Evolutionary conservation across 345 rosid species (phyloP), one percentile per base, ranked within the genome.

Genomic region (Noccaea bulbosa): DNA sequence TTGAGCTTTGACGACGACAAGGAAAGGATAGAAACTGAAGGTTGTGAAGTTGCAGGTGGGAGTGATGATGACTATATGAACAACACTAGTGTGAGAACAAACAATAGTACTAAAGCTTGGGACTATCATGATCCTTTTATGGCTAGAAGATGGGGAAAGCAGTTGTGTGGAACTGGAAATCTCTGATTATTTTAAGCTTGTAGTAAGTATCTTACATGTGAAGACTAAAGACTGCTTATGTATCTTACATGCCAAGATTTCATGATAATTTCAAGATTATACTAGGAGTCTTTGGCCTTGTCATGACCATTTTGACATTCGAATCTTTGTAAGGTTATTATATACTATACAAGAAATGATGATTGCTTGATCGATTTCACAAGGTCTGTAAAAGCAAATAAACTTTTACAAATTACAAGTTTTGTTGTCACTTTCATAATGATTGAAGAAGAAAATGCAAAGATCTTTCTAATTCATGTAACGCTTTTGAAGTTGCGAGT

Each of bases 81-180:
- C 77, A 69, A 68, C 4, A 45, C 35, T 46, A 79, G 84, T 27
- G 86, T 87, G 48, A 84, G 89, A 68, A 81, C 87, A 76, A 83
- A 67, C 30, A 88, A 92, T 50, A 72, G 77, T 52, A 86, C 74
- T 2, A 88, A 86, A 68, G 65, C 82, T 69, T 88, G 87, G 95
- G 91, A 62, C 14, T 3, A 45, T 45, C 91, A 82, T 73, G 87
- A 87, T 58, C 93, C 87, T 61, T 80, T 77, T 79, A 83, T 91
- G 93, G 95, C 91, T 32, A 84, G 91, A 82, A 77, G 97, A 73
- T 91, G 95, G 95, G 88, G 93, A 32, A 91, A 87, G 75, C 89
- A 85, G 74, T 81, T 91, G 79, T 90, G 86, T 73, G 91, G 81
- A 88, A 79, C 75, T 85, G 57, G 80, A 77, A 81, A 70, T 38